Percentiles rank a stretch among this genome's conserved stretches.
phyloP scores from a whole-genome alignment of 305 asterid genomes.

The Fraxinus platypoda region DNA sequence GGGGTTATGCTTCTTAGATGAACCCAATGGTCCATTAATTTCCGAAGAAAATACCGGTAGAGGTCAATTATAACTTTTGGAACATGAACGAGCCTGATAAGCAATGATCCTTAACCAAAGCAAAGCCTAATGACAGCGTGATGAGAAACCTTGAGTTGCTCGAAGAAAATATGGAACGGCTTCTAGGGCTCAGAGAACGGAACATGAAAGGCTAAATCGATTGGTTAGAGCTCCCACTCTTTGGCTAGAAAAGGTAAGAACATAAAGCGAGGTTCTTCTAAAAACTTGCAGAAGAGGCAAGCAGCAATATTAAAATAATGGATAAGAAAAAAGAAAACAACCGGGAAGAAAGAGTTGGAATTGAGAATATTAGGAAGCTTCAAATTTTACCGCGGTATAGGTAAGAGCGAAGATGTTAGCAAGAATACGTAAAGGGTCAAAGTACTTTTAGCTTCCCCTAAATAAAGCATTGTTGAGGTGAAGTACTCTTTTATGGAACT shows the following conservation, averaged over 20 bases:
- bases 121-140: neutral
- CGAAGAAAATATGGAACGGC: neutral
- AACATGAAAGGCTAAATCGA: neutral
- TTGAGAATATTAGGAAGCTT: neutral
- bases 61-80: neutral
- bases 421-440: neutral
- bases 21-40: neutral
- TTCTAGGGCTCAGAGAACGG: neutral
- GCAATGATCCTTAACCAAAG: neutral
- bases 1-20: neutral
- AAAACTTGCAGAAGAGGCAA: neutral
- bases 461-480: neutral
- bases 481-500: neutral
- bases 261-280: neutral
- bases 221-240: neutral
- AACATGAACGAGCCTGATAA: neutral
- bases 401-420: neutral
- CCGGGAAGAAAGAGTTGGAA: neutral
- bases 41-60: neutral
- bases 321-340: neutral
- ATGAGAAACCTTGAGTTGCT: neutral
- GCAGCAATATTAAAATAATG: neutral
- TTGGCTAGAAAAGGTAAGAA: neutral
- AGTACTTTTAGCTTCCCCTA: neutral
- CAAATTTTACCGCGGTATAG: neutral